A percentile compares a stretch with the other conserved stretches of the same genome.
phyloP scores from a whole-genome alignment of 805 yeast genomes.

The Diddensiella caesifluorescens region DNA sequence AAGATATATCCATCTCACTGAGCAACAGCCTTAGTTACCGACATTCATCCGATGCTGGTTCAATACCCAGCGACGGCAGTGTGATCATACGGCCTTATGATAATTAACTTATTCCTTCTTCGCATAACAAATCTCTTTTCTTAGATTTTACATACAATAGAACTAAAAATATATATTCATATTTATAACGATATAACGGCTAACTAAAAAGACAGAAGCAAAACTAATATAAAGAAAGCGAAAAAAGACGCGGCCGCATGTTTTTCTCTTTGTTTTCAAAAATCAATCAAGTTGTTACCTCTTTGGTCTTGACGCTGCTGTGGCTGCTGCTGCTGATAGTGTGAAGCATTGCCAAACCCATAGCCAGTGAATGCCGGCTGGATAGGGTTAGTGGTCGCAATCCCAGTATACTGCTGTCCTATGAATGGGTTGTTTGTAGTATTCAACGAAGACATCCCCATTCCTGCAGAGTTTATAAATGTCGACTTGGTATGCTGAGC shows the following conservation, averaged over 20 bases:
- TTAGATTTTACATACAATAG: not conserved
- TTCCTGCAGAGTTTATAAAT: conserved; percentile 80
- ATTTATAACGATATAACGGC: conserved; percentile 6
- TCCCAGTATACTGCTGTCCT: conserved; percentile 67
- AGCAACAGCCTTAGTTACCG: not conserved
- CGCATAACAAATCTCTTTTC: not conserved
- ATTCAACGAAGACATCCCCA: conserved; percentile 22
- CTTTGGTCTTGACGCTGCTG: conserved; percentile 16
- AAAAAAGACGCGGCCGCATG: conserved; percentile 3
- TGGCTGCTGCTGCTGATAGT: conserved; percentile 22
- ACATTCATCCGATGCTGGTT: not conserved
- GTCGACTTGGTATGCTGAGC: conserved; percentile 85
- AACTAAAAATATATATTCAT: conserved; percentile 3
- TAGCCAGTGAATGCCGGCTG: conserved; percentile 87
- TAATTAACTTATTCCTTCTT: not conserved
- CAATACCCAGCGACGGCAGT: conserved; percentile 7
- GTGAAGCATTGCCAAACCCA: conserved; percentile 81
- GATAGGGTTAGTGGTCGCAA: conserved; percentile 53
- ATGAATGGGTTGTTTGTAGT: conserved; percentile 50
- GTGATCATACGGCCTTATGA: conserved; percentile 10
- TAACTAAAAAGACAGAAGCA: conserved; percentile 6
- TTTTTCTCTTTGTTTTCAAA: conserved; percentile 20
- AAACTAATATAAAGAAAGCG: conserved; percentile 1
- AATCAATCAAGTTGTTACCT: conserved; percentile 28
- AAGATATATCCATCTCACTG: conserved; percentile 1